These are phyloP conservation scores for Funneliformis mosseae DNA, from an alignment of 192 early-diverging fungal genomes.

Conservation along the genomic window DNA sequence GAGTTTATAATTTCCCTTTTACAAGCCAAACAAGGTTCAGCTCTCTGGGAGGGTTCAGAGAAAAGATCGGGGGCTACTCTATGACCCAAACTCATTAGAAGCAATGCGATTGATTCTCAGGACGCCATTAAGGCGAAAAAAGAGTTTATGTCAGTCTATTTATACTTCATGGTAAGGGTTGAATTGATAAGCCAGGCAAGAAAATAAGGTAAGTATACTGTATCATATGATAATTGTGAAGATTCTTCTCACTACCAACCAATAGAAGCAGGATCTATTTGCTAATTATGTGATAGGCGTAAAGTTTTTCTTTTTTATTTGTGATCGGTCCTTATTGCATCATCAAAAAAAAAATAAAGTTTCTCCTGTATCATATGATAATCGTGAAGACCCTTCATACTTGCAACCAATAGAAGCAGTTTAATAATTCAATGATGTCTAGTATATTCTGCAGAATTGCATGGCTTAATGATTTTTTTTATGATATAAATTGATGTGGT, in stretches of 20 bases:
- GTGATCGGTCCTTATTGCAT: no score
- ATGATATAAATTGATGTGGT: no score
- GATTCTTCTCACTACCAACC: not conserved
- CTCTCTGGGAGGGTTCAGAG: slow-evolving; percentile 14
- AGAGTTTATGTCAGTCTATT: not conserved
- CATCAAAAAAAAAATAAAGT: no score
- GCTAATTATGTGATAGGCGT: not conserved
- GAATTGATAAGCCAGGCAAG: not conserved
- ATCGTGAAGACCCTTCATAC: no score
- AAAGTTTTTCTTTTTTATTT: no score
- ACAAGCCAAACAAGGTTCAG: slow-evolving; percentile 27
- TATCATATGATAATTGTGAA: slow-evolving; percentile 14
- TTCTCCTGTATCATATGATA: no score
- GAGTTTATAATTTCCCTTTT: slow-evolving; percentile 25
- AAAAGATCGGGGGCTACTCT: slow-evolving; percentile 22
- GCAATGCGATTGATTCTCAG: slow-evolving; percentile 12
- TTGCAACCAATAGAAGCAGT: no score
- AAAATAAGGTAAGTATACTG: slow-evolving; percentile 3
- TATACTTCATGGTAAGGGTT: slow-evolving; percentile 14
- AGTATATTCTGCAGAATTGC: no score
- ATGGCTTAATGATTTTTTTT: no score
- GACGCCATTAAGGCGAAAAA: slow-evolving; percentile 4
- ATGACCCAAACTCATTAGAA: slow-evolving; percentile 24
- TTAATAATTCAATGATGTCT: no score
- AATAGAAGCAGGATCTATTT: slow-evolving; percentile 7